Conservation (phyloP, 2,329 filamentous ascomycete genomes). For the Pyrenochaeta sp. region DNA sequence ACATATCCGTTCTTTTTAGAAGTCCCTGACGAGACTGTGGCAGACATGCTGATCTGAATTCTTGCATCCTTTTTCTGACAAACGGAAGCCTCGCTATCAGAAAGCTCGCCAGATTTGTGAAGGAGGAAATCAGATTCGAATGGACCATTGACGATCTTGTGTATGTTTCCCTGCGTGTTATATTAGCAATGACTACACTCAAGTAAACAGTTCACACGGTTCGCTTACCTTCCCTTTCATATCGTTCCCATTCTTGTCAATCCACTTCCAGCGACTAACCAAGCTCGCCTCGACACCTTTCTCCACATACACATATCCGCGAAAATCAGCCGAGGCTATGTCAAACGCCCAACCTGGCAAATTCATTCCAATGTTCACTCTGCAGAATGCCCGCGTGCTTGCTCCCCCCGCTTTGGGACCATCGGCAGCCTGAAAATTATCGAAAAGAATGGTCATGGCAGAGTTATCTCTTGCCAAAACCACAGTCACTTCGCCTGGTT, state of each 20-base stretch:
- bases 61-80: slow-evolving; percentile 34
- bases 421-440: slow-evolving; percentile 35
- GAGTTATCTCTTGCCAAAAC: slow-evolving; percentile 31
- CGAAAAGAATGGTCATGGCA: slow-evolving; percentile 34
- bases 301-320: slow-evolving; percentile 30
- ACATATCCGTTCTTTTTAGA: slow-evolving; percentile 19
- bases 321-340: slow-evolving; percentile 31
- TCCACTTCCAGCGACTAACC: slow-evolving; percentile 41
- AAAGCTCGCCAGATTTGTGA: slow-evolving; percentile 35
- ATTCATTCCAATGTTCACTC: slow-evolving; percentile 31
- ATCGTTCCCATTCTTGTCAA: slow-evolving; percentile 29
- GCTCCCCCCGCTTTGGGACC: slow-evolving; percentile 26
- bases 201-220: neutral
- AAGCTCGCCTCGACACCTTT: slow-evolving; percentile 27
- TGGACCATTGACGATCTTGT: slow-evolving; percentile 33
- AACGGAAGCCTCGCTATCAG: slow-evolving; percentile 23
- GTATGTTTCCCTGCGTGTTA: slow-evolving; percentile 28
- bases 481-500: slow-evolving; percentile 27
- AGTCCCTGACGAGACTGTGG: slow-evolving; percentile 19
- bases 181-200: neutral
- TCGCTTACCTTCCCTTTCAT: slow-evolving; percentile 34
- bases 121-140: slow-evolving; percentile 32
- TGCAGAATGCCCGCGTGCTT: slow-evolving; percentile 35
- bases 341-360: slow-evolving; percentile 37
- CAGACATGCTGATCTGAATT: slow-evolving; percentile 34